These are phyloP conservation scores for Ettlia oleoabundans DNA, from an alignment of 139 green algal species.

Conservation along the genomic window DNA sequence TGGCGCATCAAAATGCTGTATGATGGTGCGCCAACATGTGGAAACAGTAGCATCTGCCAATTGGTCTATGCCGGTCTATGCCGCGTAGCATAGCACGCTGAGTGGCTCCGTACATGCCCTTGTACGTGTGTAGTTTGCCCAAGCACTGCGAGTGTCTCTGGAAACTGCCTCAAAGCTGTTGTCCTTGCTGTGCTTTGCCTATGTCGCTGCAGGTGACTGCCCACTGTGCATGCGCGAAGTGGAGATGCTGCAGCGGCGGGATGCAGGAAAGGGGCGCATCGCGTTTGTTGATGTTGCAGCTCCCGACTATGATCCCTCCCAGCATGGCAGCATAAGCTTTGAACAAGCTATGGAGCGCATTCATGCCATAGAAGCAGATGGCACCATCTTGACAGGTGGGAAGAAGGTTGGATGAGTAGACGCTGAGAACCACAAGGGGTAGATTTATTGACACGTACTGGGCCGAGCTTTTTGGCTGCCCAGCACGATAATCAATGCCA, in stretches of 20 bases:
- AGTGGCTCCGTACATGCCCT: too few species aligned
- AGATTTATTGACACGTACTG: too few species aligned
- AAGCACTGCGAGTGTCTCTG: too few species aligned
- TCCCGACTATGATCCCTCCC: slow-evolving; percentile 65
- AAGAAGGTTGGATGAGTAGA: too few species aligned
- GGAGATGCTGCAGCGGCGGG: slow-evolving; percentile 84
- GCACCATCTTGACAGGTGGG: slow-evolving; percentile 66
- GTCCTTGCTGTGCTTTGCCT: background rate
- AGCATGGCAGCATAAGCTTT: slow-evolving; percentile 84
- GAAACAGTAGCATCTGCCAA: too few species aligned
- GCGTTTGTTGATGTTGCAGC: slow-evolving; percentile 92
- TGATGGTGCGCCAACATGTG: too few species aligned
- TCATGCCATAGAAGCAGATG: slow-evolving; percentile 85
- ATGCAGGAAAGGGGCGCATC: slow-evolving; percentile 72
- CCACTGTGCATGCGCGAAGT: slow-evolving; percentile 94
- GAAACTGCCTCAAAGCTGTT: too few species aligned
- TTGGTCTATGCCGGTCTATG: too few species aligned
- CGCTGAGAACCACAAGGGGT: too few species aligned
- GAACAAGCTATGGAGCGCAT: slow-evolving; percentile 86
- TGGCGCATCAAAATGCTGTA: slow-evolving; percentile 89
- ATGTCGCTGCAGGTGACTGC: slow-evolving; percentile 55
- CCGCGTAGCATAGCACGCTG: too few species aligned
- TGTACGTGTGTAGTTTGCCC: too few species aligned
- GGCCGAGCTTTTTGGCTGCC: background rate
- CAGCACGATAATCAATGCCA: background rate